These are phyloP conservation scores for Ogataea kodamae DNA, from an alignment of 805 yeast species.

Conservation along the genomic window DNA sequence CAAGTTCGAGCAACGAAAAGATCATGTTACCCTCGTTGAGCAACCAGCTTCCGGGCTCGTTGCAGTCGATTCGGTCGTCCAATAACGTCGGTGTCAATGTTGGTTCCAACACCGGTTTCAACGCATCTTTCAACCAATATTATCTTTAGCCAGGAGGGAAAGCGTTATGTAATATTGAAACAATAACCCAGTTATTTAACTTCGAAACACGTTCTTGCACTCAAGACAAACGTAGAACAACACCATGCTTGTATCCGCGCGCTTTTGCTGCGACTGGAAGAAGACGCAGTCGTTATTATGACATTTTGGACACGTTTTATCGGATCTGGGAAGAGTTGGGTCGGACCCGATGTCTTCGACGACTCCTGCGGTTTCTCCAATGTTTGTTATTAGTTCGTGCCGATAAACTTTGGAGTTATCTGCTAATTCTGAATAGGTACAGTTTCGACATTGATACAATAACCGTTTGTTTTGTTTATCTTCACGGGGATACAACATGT, in stretches of 20 bases:
- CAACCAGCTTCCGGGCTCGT: conserved; percentile 21
- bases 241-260: conserved; percentile 94
- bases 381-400: conserved; percentile 86
- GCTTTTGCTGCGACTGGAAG: conserved; percentile 92
- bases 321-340: conserved; percentile 96
- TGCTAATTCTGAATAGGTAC: conserved; percentile 90
- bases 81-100: conserved; percentile 15
- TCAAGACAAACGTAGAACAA: conserved; percentile 87
- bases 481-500: conserved; percentile 96
- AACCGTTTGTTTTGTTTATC: conserved; percentile 76
- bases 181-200: conserved; percentile 11
- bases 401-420: conserved; percentile 84
- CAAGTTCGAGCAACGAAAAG: conserved; percentile 13
- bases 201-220: conserved; percentile 72
- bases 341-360: conserved; percentile 94
- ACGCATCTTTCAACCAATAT: conserved; percentile 25
- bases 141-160: conserved; percentile 24
- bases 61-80: conserved; percentile 21
- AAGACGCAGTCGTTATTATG: conserved; percentile 87
- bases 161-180: conserved; percentile 1
- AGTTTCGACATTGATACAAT: conserved; percentile 89
- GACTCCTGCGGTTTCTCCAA: conserved; percentile 95
- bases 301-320: conserved; percentile 90
- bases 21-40: conserved; percentile 26
- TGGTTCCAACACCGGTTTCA: no score